phyloP scores from a whole-genome alignment of 1,284 basidiomycete genomes.

The Leccinum angustisporum region DNA sequence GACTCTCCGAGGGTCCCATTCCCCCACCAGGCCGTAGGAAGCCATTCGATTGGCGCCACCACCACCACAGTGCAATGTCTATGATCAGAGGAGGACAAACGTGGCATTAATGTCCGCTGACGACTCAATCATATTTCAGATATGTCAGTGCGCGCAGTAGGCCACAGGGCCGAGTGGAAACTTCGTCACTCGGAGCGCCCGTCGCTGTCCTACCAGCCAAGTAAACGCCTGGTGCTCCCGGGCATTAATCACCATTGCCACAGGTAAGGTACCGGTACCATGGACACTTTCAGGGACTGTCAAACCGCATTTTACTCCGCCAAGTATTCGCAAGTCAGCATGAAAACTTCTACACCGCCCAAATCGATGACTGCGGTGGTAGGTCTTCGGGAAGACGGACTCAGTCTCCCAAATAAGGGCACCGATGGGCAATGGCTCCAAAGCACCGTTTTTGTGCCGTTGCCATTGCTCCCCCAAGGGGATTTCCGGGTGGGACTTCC shows the following conservation, averaged over 20 bases:
- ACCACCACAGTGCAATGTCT: not conserved
- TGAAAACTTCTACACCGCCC: not conserved
- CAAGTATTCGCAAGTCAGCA: not conserved
- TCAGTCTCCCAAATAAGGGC: not conserved
- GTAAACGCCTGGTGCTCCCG: not conserved
- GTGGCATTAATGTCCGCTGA: not conserved
- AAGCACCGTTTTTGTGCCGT: not conserved
- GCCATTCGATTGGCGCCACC: not conserved
- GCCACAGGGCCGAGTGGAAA: not conserved
- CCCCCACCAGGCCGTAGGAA: not conserved
- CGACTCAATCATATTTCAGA: not conserved
- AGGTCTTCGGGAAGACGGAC: not conserved
- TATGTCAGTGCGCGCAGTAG: not conserved
- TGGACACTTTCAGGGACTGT: not conserved
- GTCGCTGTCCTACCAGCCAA: not conserved
- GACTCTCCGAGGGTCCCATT: not conserved
- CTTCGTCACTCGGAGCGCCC: not conserved
- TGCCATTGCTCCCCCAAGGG: not conserved
- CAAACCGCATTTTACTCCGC: not conserved
- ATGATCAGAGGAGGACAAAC: not conserved
- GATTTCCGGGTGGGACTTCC: not conserved
- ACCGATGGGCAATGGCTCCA: not conserved
- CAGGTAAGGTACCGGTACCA: not conserved
- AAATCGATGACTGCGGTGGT: not conserved
- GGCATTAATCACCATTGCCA: not conserved